phyloP scores from a whole-genome alignment of 129 eudicot genomes.

The Lactuca sativa region DNA sequence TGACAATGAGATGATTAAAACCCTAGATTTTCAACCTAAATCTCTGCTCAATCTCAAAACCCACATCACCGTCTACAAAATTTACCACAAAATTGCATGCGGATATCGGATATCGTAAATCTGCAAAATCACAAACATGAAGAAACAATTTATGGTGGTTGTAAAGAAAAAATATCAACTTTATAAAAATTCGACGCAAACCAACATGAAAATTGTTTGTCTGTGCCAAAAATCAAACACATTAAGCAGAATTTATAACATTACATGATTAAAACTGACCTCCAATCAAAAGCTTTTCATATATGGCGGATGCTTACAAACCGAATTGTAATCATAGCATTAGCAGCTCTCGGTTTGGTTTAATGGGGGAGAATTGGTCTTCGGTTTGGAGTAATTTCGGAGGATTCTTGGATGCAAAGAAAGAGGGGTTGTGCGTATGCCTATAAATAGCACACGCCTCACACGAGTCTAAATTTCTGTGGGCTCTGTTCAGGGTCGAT shows the following conservation, averaged over 20 bases:
- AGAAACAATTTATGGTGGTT: neutral
- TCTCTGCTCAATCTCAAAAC: constrained; percentile 24
- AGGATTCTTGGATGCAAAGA: constrained; percentile 36
- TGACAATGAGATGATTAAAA: neutral
- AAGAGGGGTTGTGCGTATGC: constrained; percentile 36
- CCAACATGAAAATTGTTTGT: neutral
- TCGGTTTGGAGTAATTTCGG: constrained; percentile 11
- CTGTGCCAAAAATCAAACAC: constrained; percentile 11
- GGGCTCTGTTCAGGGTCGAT: constrained; percentile 18
- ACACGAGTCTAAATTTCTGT: constrained; percentile 3
- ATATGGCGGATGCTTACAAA: constrained; percentile 13
- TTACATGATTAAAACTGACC: constrained; percentile 26
- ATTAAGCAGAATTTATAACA: constrained; percentile 2
- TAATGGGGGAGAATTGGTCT: constrained; percentile 20
- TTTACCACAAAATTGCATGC: constrained; percentile 24
- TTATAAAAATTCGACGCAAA: neutral
- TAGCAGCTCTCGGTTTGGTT: neutral
- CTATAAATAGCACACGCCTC: constrained; percentile 26
- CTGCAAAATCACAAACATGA: constrained; percentile 29
- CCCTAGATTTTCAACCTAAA: constrained; percentile 26
- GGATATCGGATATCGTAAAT: constrained; percentile 31
- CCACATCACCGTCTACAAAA: constrained; percentile 32
- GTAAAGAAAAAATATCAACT: neutral
- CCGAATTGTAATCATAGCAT: neutral
- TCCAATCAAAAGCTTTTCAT: constrained; percentile 24